Evolutionary conservation across 257 asterid genomes (phyloP).

Genomic region (Capsicum baccatum): DNA sequence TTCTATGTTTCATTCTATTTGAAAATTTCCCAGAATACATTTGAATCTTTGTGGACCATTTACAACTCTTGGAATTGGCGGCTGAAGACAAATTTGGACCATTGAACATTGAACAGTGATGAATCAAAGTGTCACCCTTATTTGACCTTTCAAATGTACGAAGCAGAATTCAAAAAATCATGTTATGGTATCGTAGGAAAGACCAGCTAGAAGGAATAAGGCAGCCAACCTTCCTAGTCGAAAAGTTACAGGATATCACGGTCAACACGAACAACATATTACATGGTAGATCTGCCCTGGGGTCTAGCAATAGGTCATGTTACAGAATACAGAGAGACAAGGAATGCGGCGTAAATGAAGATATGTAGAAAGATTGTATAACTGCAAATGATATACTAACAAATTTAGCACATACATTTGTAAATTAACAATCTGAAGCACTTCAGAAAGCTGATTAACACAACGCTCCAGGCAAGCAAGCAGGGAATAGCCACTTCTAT

Average conservation of each 20-base stretch:
- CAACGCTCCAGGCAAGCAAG: not conserved
- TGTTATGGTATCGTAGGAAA: not conserved
- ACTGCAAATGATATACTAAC: not conserved
- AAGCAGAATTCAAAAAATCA: not conserved
- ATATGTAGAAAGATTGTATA: not conserved
- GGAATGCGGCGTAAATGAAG: not conserved
- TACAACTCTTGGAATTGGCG: not conserved
- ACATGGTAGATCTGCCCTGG: not conserved
- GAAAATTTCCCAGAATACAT: not conserved
- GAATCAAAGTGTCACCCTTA: not conserved
- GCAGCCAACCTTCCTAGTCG: not conserved
- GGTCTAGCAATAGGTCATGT: not conserved
- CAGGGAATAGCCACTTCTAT: not conserved
- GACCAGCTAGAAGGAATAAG: not conserved
- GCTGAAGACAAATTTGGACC: conserved; percentile 1
- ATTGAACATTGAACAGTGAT: not conserved
- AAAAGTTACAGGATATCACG: not conserved
- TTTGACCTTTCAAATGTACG: conserved; percentile 11
- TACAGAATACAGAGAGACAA: not conserved
- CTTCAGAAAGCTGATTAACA: not conserved
- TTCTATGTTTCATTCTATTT: not conserved
- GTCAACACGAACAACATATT: too few species aligned
- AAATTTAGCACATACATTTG: not conserved
- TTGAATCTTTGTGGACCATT: not conserved
- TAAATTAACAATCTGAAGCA: not conserved